phyloP scores from a whole-genome alignment of 1,284 basidiomycete species.

The Apiotrichum laibachii region DNA sequence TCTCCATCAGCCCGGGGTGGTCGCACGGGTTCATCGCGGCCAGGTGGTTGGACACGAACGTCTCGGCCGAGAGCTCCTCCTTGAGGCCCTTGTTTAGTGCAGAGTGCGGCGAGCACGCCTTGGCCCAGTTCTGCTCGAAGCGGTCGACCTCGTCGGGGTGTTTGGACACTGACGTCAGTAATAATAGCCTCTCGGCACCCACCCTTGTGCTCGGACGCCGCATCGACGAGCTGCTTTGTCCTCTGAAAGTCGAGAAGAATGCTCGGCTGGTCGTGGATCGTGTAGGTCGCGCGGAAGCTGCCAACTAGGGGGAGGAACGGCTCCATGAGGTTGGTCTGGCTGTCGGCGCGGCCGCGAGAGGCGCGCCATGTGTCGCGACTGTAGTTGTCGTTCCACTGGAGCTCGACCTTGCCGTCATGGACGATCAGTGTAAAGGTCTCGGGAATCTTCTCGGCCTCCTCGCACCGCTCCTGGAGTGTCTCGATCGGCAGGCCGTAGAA shows the following conservation, averaged over 20 bases:
- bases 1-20: slow-evolving; percentile 49
- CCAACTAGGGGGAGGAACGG: slow-evolving; percentile 45
- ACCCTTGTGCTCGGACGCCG: slow-evolving; percentile 37
- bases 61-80: slow-evolving; percentile 40
- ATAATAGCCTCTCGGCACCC: not conserved
- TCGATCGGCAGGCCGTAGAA: slow-evolving; percentile 47
- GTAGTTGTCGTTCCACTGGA: slow-evolving; percentile 54
- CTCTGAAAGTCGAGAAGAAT: slow-evolving; percentile 46
- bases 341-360: slow-evolving; percentile 46
- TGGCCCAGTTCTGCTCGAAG: slow-evolving; percentile 40
- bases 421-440: slow-evolving; percentile 53
- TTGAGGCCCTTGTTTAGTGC: slow-evolving; percentile 38
- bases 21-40: slow-evolving; percentile 51
- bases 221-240: slow-evolving; percentile 38
- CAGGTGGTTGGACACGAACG: slow-evolving; percentile 45
- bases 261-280: slow-evolving; percentile 52
- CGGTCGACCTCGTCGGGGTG: slow-evolving; percentile 41
- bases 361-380: slow-evolving; percentile 50
- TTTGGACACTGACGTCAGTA: slow-evolving; percentile 5
- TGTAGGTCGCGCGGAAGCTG: slow-evolving; percentile 44
- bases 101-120: slow-evolving; percentile 45
- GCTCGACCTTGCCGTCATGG: slow-evolving; percentile 48
- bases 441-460: slow-evolving; percentile 45
- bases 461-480: slow-evolving; percentile 38
- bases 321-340: slow-evolving; percentile 52